A percentile compares a stretch with the other conserved stretches of the same genome.
Evolutionary conservation across 2,329 filamentous ascomycete species (phyloP).

Genomic region (Ophiostoma novo-ulmi): DNA sequence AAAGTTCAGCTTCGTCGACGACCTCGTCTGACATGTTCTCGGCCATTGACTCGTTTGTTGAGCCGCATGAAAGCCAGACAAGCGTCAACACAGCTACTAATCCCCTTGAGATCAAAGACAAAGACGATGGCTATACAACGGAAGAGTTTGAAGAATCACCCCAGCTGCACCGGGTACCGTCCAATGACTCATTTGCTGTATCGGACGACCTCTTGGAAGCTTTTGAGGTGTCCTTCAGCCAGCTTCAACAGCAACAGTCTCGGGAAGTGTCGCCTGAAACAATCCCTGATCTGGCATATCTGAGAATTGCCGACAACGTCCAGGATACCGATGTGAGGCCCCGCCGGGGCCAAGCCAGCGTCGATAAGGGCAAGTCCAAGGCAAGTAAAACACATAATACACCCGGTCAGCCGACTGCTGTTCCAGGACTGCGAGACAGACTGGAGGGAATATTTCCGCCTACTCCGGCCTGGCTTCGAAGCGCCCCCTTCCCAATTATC

Average conservation of each 20-base stretch:
- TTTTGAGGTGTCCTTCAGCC: constrained; percentile 18
- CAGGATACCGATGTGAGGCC: not conserved
- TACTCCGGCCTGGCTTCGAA: constrained; percentile 39
- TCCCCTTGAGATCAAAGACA: not conserved
- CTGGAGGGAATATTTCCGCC: constrained; percentile 39
- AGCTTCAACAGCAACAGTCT: constrained; percentile 1
- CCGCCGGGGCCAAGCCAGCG: not conserved
- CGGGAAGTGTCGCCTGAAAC: constrained; percentile 20
- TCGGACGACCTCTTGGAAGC: constrained; percentile 20
- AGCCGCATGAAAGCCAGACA: constrained; percentile 9
- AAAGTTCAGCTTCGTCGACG: constrained; percentile 8
- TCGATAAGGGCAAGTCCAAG: not conserved
- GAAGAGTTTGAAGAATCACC: not conserved
- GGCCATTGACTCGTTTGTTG: constrained; percentile 20
- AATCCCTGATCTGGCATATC: constrained; percentile 20
- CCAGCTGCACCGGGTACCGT: not conserved
- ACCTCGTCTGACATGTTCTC: constrained; percentile 24
- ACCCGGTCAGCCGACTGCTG: not conserved
- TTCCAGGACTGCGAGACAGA: constrained; percentile 29
- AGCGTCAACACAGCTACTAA: not conserved
- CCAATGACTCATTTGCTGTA: constrained; percentile 21
- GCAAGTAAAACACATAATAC: not conserved
- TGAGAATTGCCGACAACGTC: constrained; percentile 16
- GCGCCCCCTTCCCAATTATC: constrained; percentile 45
- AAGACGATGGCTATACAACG: constrained; percentile 6